phyloP scores from a whole-genome alignment of 2,329 filamentous ascomycete species.

The Aspergillus spinulosporus region DNA sequence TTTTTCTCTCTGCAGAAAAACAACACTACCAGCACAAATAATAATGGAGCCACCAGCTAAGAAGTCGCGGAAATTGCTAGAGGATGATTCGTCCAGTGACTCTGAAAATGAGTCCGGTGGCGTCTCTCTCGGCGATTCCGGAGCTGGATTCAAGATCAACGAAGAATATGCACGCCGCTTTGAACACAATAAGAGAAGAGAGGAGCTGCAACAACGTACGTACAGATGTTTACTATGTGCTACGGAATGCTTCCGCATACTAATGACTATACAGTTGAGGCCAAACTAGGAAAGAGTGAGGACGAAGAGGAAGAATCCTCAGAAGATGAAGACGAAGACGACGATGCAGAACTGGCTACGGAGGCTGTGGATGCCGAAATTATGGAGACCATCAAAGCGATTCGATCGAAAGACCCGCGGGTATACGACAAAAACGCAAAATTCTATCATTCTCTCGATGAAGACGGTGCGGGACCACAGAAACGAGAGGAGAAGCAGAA shows the following conservation, averaged over 20 bases:
- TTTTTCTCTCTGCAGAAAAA: conserved; percentile 19
- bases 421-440: conserved; percentile 79
- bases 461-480: conserved; percentile 42
- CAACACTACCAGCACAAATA: conserved; percentile 1
- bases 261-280: conserved; percentile 65
- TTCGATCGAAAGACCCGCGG: conserved; percentile 84
- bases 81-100: conserved; percentile 44
- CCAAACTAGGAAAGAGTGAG: conserved; percentile 69
- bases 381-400: conserved; percentile 79
- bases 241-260: not conserved
- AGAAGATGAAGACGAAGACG: conserved; percentile 80
- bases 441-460: conserved; percentile 72
- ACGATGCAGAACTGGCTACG: conserved; percentile 83
- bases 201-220: conserved; percentile 66
- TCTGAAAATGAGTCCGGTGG: conserved; percentile 44
- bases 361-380: conserved; percentile 84
- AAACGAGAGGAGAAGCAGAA: conserved; percentile 67
- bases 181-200: conserved; percentile 96
- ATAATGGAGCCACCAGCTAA: conserved; percentile 46
- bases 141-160: conserved; percentile 72
- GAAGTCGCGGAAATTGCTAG: conserved; percentile 42
- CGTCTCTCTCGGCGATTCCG: conserved; percentile 34
- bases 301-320: conserved; percentile 59
- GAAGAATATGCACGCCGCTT: conserved; percentile 85
- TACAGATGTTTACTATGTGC: conserved; percentile 1